Percentiles rank a stretch among this genome's conserved stretches.
These are phyloP conservation scores for Pisolithus tinctorius DNA, from an alignment of 768 basidiomycete species.

Conservation along the genomic window DNA sequence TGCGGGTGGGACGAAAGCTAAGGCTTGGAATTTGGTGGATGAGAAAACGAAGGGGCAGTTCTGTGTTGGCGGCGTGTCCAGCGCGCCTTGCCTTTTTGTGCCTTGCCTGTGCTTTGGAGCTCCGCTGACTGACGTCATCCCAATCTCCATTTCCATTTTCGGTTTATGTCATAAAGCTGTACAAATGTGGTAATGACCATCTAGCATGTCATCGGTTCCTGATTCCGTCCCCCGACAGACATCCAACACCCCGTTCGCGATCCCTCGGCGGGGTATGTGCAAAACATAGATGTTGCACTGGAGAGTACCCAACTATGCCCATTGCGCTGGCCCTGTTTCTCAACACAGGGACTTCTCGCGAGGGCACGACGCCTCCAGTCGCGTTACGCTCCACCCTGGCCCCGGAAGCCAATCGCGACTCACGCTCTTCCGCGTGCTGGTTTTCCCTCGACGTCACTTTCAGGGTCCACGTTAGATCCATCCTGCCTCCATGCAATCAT, in stretches of 20 bases:
- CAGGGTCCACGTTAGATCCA: slow-evolving; percentile 21
- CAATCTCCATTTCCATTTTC: slow-evolving; percentile 9
- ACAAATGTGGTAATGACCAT: not conserved
- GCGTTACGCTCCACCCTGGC: slow-evolving; percentile 16
- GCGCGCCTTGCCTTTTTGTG: slow-evolving; percentile 25
- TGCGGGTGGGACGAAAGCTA: not conserved
- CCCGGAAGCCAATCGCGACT: slow-evolving; percentile 9
- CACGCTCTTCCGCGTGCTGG: slow-evolving; percentile 18
- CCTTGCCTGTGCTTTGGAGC: slow-evolving; percentile 20
- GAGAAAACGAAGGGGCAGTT: not conserved
- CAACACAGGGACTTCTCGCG: slow-evolving; percentile 39
- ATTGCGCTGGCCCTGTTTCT: slow-evolving; percentile 50
- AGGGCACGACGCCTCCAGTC: slow-evolving; percentile 18
- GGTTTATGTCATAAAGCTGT: not conserved
- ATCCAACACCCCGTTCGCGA: slow-evolving; percentile 25
- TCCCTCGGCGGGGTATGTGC: slow-evolving; percentile 61
- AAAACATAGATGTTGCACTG: slow-evolving; percentile 67
- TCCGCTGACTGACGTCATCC: slow-evolving; percentile 30
- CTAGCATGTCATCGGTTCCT: slow-evolving; percentile 5
- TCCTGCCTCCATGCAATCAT: slow-evolving; percentile 68
- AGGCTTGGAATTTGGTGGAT: not conserved
- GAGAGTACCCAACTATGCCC: slow-evolving; percentile 63
- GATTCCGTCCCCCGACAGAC: slow-evolving; percentile 1
- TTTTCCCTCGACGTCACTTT: slow-evolving; percentile 21
- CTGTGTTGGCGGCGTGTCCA: slow-evolving; percentile 5